These are phyloP conservation scores for Trametes meyenii DNA, from an alignment of 768 basidiomycete genomes.

Conservation along the genomic window DNA sequence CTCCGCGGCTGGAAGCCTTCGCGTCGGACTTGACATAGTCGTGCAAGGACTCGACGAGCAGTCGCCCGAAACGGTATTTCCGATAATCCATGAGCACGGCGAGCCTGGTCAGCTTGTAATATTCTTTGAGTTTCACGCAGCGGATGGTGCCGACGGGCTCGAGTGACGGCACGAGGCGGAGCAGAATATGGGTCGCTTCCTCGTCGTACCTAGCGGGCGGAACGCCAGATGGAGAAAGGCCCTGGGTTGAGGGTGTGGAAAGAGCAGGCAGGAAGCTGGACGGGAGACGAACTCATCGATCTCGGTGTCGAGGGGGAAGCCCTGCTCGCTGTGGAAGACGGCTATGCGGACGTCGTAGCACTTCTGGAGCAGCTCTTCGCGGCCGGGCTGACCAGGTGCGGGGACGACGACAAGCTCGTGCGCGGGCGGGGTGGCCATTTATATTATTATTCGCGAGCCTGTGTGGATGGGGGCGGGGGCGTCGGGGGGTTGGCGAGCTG, in stretches of 20 bases:
- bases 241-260: slow-evolving; percentile 2
- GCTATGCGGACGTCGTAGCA: slow-evolving; percentile 64
- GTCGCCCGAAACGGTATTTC: slow-evolving; percentile 61
- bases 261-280: slow-evolving; percentile 9
- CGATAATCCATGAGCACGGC: slow-evolving; percentile 71
- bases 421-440: slow-evolving; percentile 30
- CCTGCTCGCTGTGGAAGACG: slow-evolving; percentile 69
- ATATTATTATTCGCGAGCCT: background rate
- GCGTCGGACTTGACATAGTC: slow-evolving; percentile 57
- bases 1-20: slow-evolving; percentile 27
- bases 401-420: slow-evolving; percentile 63
- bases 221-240: slow-evolving; percentile 18
- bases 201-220: slow-evolving; percentile 55
- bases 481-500: background rate
- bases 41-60: slow-evolving; percentile 66
- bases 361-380: slow-evolving; percentile 57
- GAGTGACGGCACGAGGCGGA: slow-evolving; percentile 63
- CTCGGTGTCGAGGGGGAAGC: slow-evolving; percentile 74
- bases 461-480: background rate
- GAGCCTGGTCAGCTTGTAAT: slow-evolving; percentile 76
- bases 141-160: slow-evolving; percentile 76
- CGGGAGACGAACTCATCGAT: slow-evolving; percentile 63
- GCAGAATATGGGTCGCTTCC: slow-evolving; percentile 68
- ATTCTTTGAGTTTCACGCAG: slow-evolving; percentile 40
- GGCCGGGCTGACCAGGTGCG: slow-evolving; percentile 38